Conservation (phyloP, 208 protist species). For the Phytomonas sp. region DNA sequence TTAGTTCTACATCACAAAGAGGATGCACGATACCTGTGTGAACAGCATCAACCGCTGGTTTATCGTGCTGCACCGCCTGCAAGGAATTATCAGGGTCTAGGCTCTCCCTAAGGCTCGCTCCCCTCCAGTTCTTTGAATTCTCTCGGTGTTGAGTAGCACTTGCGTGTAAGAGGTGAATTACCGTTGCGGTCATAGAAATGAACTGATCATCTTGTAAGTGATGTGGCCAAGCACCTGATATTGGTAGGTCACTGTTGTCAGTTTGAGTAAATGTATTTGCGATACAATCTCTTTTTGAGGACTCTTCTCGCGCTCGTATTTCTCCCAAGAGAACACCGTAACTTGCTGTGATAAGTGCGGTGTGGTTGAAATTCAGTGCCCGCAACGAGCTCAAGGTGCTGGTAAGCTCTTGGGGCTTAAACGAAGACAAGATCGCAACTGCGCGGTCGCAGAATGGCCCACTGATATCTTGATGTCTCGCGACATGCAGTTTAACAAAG, state of each 20-base stretch:
- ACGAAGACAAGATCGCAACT: conserved; percentile 33
- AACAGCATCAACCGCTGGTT: neutral
- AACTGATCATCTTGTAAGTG: conserved; percentile 12
- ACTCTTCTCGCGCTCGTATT: neutral
- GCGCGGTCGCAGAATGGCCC: conserved; percentile 62
- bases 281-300: neutral
- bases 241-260: neutral
- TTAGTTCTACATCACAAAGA: neutral
- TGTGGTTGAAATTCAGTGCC: conserved; percentile 20
- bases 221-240: neutral
- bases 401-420: conserved; percentile 49
- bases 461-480: conserved; percentile 39
- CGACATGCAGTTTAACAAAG: conserved; percentile 57
- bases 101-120: neutral
- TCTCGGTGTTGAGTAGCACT: neutral
- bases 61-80: neutral
- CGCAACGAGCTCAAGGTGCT: conserved; percentile 72
- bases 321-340: conserved; percentile 6
- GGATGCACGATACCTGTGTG: neutral
- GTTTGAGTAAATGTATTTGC: neutral
- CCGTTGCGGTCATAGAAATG: conserved; percentile 6
- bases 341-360: conserved; percentile 16
- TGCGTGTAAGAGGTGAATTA: conserved; percentile 7
- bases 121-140: neutral
- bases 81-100: neutral